phyloP scores from a whole-genome alignment of 805 yeast genomes.

The Starmerella floris region DNA sequence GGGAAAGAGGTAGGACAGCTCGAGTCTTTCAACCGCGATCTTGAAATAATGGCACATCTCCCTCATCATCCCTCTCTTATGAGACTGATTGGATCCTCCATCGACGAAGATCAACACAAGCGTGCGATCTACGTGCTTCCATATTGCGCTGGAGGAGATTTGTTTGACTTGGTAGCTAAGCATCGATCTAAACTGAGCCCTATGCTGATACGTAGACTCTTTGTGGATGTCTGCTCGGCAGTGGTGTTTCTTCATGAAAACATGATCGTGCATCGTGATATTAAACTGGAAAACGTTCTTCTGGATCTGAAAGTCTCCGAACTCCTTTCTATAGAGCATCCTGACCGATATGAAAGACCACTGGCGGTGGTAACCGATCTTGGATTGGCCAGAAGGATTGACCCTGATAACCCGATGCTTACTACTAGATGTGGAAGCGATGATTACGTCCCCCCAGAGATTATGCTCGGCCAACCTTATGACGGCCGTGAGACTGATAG shows the following conservation, averaged over 20 bases:
- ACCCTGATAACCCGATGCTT: conserved; percentile 46
- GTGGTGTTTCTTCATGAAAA: conserved; percentile 56
- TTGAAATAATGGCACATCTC: conserved; percentile 39
- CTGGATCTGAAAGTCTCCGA: conserved; percentile 30
- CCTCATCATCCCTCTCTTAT: conserved; percentile 61
- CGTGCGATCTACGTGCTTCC: conserved; percentile 48
- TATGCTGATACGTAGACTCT: conserved; percentile 43
- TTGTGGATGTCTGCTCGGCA: conserved; percentile 58
- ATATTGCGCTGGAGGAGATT: conserved; percentile 73
- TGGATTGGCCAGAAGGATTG: conserved; percentile 67
- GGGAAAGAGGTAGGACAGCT: conserved; percentile 40
- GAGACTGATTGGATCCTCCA: conserved; percentile 34
- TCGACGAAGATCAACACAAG: conserved; percentile 24
- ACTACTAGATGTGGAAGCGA: conserved; percentile 92
- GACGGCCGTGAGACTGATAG: conserved; percentile 85
- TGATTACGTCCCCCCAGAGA: conserved; percentile 91
- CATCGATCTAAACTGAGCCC: conserved; percentile 35
- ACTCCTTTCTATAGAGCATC: conserved; percentile 20
- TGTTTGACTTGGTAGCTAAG: conserved; percentile 47
- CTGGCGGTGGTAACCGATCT: conserved; percentile 66
- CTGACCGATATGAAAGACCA: conserved; percentile 20
- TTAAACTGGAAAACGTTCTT: conserved; percentile 78
- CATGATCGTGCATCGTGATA: conserved; percentile 74
- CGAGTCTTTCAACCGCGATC: conserved; percentile 56
- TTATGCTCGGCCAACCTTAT: conserved; percentile 77